Evolutionary conservation across 2,329 filamentous ascomycete species (phyloP).

Genomic region (Pseudogymnoascus sp.): DNA sequence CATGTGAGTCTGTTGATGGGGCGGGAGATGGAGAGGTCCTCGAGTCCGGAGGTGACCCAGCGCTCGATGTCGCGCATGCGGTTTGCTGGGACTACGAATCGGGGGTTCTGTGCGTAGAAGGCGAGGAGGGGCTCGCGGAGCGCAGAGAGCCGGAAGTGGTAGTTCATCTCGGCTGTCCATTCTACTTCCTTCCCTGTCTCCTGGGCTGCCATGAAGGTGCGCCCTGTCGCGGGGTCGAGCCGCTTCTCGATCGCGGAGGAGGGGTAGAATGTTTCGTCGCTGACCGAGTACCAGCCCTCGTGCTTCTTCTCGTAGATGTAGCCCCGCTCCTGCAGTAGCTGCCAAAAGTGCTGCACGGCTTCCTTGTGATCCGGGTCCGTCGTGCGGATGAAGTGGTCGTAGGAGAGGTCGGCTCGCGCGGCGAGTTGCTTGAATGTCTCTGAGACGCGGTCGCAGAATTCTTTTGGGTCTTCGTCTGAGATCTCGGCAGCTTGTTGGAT

Average conservation of each 20-base stretch:
- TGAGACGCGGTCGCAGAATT: constrained; percentile 82
- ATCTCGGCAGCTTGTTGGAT: constrained; percentile 76
- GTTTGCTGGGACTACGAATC: constrained; percentile 63
- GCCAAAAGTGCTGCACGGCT: constrained; percentile 86
- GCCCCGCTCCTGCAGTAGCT: constrained; percentile 62
- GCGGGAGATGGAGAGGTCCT: constrained; percentile 83
- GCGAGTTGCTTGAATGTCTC: constrained; percentile 72
- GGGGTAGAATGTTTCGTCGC: constrained; percentile 94
- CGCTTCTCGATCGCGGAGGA: constrained; percentile 62
- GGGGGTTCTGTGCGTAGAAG: constrained; percentile 69
- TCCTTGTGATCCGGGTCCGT: constrained; percentile 74
- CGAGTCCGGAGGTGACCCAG: constrained; percentile 67
- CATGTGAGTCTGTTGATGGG: constrained; percentile 69
- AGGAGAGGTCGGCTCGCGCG: constrained; percentile 55
- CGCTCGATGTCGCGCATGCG: constrained; percentile 72
- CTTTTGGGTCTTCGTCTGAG: constrained; percentile 61
- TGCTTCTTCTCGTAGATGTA: constrained; percentile 81
- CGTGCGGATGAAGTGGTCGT: constrained; percentile 87
- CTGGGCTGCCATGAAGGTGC: constrained; percentile 69
- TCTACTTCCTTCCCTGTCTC: constrained; percentile 92
- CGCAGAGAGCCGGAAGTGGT: constrained; percentile 84
- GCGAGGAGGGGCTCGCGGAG: constrained; percentile 70
- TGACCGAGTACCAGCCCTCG: constrained; percentile 92
- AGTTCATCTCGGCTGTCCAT: constrained; percentile 88
- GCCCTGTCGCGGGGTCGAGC: constrained; percentile 70